Evolutionary conservation across 2,329 filamentous ascomycete species (phyloP).

Genomic region (Cadophora luteo-olivacea): DNA sequence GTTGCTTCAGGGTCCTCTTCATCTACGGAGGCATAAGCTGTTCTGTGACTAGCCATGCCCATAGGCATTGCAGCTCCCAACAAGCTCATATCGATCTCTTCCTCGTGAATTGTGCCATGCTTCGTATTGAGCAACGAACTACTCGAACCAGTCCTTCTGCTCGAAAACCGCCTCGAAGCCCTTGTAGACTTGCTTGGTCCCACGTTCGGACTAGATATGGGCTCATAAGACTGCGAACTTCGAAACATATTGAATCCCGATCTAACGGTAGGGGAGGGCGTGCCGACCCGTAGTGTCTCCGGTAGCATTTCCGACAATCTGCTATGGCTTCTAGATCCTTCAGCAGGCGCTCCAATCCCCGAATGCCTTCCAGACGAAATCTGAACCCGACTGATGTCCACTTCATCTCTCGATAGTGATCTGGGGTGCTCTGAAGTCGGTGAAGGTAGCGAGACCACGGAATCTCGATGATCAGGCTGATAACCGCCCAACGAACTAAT

Average conservation of each 20-base stretch:
- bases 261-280: constrained; percentile 31
- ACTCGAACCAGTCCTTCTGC: constrained; percentile 31
- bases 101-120: constrained; percentile 39
- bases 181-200: constrained; percentile 29
- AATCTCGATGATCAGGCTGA: constrained; percentile 29
- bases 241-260: constrained; percentile 35
- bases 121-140: constrained; percentile 30
- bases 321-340: constrained; percentile 21
- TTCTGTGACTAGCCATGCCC: constrained; percentile 32
- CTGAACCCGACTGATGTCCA: constrained; percentile 39
- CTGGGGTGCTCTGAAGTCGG: constrained; percentile 21
- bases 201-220: constrained; percentile 27
- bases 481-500: constrained; percentile 32
- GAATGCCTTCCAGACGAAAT: constrained; percentile 29
- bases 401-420: constrained; percentile 32
- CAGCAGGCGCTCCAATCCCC: constrained; percentile 23
- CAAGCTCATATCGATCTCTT: constrained; percentile 41
- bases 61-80: constrained; percentile 39
- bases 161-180: constrained; percentile 29
- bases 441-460: constrained; percentile 34
- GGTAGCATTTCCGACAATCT: constrained; percentile 29
- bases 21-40: constrained; percentile 31
- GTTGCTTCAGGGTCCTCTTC: constrained; percentile 36
- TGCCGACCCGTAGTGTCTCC: constrained; percentile 34
- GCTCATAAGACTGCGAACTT: constrained; percentile 33